phyloP scores from a whole-genome alignment of 2,329 filamentous ascomycete species.

The Aspergillus candidus region DNA sequence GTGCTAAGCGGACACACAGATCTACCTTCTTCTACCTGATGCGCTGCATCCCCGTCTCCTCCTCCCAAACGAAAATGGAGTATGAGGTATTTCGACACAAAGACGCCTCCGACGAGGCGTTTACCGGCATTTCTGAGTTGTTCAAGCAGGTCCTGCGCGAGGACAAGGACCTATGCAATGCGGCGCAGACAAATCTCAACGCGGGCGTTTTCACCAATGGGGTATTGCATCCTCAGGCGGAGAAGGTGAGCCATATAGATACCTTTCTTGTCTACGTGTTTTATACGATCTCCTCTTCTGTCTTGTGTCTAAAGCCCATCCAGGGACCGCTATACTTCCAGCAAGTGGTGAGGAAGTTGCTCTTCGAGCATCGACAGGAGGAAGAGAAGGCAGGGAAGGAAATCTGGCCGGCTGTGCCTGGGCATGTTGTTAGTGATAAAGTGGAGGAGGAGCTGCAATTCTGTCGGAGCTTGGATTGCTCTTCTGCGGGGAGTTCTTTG shows the following conservation, averaged over 20 bases:
- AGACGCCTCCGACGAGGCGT: constrained; percentile 52
- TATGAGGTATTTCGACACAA: constrained; percentile 60
- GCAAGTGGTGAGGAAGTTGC: constrained; percentile 41
- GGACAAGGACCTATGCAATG: constrained; percentile 56
- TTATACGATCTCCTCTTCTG: rapidly evolving
- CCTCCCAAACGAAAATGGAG: constrained; percentile 49
- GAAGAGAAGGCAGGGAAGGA: constrained; percentile 38
- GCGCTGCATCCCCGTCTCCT: constrained; percentile 51
- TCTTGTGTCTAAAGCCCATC: constrained; percentile 9
- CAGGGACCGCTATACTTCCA: constrained; percentile 48
- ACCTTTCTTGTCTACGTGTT: no score
- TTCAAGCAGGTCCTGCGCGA: constrained; percentile 60
- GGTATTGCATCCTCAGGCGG: constrained; percentile 55
- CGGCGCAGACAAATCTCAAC: constrained; percentile 54
- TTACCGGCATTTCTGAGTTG: constrained; percentile 51
- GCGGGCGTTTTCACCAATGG: constrained; percentile 57
- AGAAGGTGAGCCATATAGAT: constrained; percentile 37
- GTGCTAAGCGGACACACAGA: constrained; percentile 23
- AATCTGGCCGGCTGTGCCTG: constrained; percentile 45
- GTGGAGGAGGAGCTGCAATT: background rate
- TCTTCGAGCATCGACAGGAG: constrained; percentile 41
- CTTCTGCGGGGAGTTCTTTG: no score
- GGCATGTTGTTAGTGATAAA: no score
- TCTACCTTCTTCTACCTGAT: constrained; percentile 58
- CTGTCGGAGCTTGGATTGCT: background rate